A percentile compares a stretch with the other conserved stretches of the same genome.
These are phyloP conservation scores for Cryptomeria japonica DNA, from an alignment of 75 land plant species.

Conservation along the genomic window DNA sequence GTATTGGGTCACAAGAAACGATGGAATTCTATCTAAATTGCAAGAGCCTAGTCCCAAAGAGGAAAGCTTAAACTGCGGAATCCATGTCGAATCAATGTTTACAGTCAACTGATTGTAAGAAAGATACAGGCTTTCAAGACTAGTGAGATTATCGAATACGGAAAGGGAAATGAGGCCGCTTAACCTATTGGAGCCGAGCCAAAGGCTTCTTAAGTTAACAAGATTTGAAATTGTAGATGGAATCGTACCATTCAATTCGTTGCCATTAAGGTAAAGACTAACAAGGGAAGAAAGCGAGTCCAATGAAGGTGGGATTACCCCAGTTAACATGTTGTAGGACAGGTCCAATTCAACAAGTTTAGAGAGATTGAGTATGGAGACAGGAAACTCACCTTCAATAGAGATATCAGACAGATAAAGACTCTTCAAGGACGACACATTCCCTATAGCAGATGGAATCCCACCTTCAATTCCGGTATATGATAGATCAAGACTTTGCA, in stretches of 20 bases:
- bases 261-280: background rate
- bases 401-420: too few relatives aligned
- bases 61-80: conserved; percentile 1
- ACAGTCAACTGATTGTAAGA: conserved; percentile 15
- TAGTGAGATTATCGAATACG: background rate
- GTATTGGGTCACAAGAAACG: conserved; percentile 9
- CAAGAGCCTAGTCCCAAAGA: background rate
- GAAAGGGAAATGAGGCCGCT: background rate
- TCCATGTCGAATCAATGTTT: conserved; percentile 6
- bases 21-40: conserved; percentile 18
- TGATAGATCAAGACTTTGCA: background rate
- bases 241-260: background rate
- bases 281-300: background rate
- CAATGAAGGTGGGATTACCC: background rate
- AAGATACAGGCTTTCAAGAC: conserved; percentile 10
- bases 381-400: background rate
- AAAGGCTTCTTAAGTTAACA: background rate
- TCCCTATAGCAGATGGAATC: background rate
- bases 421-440: background rate
- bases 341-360: background rate
- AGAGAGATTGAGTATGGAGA: background rate
- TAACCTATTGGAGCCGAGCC: background rate
- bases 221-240: background rate
- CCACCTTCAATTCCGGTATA: background rate
- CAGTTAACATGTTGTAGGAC: background rate